These are phyloP conservation scores for Sporobolomyces pararoseus DNA, from an alignment of 768 basidiomycete genomes.

Conservation along the genomic window DNA sequence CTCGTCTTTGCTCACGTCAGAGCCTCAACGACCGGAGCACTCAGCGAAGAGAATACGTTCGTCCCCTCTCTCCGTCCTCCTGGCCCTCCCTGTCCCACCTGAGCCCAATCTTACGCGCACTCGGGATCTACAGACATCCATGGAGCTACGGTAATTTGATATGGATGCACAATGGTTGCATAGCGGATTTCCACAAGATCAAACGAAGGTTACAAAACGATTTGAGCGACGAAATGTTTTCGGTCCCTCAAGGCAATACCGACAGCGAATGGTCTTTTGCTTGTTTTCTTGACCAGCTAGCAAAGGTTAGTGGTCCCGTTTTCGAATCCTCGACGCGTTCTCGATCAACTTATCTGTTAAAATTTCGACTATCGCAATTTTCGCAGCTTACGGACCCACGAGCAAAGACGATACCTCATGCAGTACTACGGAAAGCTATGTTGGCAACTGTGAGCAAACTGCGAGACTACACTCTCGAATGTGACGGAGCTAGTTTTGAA, in stretches of 20 bases:
- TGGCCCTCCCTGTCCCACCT: no score
- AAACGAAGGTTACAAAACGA: slow-evolving; percentile 74
- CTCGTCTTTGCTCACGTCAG: slow-evolving; percentile 66
- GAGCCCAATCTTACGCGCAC: no score
- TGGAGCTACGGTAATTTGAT: slow-evolving; percentile 88
- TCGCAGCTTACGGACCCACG: slow-evolving; percentile 74
- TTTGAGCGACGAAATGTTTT: slow-evolving; percentile 77
- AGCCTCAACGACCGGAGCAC: slow-evolving; percentile 66
- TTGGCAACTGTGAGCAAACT: slow-evolving; percentile 75
- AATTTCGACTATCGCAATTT: no score
- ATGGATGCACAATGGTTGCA: slow-evolving; percentile 69
- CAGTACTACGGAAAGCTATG: slow-evolving; percentile 76
- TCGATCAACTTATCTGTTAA: no score
- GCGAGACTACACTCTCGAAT: slow-evolving; percentile 64
- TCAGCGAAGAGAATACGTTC: slow-evolving; percentile 81
- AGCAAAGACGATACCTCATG: slow-evolving; percentile 68
- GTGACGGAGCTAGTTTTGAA: slow-evolving; percentile 55
- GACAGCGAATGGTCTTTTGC: slow-evolving; percentile 99
- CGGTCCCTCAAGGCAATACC: slow-evolving; percentile 86
- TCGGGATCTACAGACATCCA: slow-evolving; percentile 68
- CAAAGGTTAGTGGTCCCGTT: neutral
- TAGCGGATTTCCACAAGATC: slow-evolving; percentile 73
- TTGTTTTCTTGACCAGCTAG: slow-evolving; percentile 61
- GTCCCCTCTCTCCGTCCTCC: neutral
- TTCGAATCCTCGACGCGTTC: no score